Percentiles rank a stretch among this genome's conserved stretches.
Evolutionary conservation across 306 rosid genomes (phyloP).

Genomic region (Malus sylvestris): DNA sequence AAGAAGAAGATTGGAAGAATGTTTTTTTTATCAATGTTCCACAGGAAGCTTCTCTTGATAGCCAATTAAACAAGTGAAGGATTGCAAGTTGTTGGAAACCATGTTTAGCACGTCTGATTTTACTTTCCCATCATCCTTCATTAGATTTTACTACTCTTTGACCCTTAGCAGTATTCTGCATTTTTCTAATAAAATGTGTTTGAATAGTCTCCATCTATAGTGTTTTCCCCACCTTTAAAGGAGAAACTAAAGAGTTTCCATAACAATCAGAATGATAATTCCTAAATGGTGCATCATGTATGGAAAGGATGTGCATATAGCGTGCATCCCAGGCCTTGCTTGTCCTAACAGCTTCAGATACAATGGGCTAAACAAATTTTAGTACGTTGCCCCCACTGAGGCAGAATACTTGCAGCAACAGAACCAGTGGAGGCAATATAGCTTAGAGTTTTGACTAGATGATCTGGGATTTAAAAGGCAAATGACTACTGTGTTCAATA

Average conservation of each 20-base stretch:
- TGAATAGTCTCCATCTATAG: neutral
- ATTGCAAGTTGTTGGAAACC: neutral
- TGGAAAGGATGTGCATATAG: neutral
- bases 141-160: neutral
- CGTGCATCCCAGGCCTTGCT: neutral
- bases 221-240: neutral
- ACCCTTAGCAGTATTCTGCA: neutral
- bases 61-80: neutral
- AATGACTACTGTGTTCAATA: neutral
- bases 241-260: neutral
- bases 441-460: neutral
- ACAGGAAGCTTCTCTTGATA: neutral
- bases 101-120: neutral
- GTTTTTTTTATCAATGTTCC: neutral
- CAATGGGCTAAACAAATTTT: neutral
- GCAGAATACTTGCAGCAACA: neutral
- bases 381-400: neutral
- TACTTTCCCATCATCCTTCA: neutral
- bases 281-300: neutral
- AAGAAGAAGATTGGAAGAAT: neutral
- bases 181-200: neutral
- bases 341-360: neutral
- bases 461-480: neutral
- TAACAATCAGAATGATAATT: neutral
- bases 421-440: neutral